A percentile compares a stretch with the other conserved stretches of the same genome.
Evolutionary conservation across 192 early-diverging fungal genomes (phyloP).

Genomic region (Coemansia sp.): DNA sequence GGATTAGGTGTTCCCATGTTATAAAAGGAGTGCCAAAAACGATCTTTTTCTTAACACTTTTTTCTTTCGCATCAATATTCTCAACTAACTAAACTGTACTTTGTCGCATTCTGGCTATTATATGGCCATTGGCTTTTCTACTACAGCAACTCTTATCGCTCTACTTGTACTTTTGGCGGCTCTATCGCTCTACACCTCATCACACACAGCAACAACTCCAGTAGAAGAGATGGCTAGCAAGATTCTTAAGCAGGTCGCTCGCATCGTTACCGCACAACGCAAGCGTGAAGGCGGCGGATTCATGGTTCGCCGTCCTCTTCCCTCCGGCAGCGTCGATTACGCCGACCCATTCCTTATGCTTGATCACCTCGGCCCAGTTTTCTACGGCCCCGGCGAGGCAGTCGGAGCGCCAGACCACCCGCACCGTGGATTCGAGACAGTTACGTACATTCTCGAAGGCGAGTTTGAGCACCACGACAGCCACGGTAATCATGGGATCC

Average conservation of each 20-base stretch:
- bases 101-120: not conserved
- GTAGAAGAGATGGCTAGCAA: constrained; percentile 32
- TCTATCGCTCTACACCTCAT: constrained; percentile 17
- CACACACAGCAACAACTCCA: not conserved
- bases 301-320: constrained; percentile 75
- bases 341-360: constrained; percentile 92
- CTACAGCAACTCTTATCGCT: constrained; percentile 12
- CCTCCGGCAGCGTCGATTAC: constrained; percentile 61
- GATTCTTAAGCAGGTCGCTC: constrained; percentile 40
- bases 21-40: not conserved
- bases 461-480: constrained; percentile 75
- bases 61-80: not conserved
- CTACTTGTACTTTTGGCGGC: constrained; percentile 48
- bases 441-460: constrained; percentile 69
- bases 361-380: constrained; percentile 62
- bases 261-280: constrained; percentile 42
- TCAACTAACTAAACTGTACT: not conserved
- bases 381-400: constrained; percentile 57
- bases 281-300: constrained; percentile 81
- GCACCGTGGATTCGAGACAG: constrained; percentile 80
- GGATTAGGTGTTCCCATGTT: not conserved
- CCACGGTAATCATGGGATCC: constrained; percentile 65
- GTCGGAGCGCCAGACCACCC: constrained; percentile 71
- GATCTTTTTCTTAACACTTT: not conserved
- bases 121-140: constrained; percentile 25